Percentiles rank a stretch among this genome's conserved stretches.
These are phyloP conservation scores for Epichloe sibirici DNA, from an alignment of 2,329 filamentous ascomycete species.

Conservation along the genomic window DNA sequence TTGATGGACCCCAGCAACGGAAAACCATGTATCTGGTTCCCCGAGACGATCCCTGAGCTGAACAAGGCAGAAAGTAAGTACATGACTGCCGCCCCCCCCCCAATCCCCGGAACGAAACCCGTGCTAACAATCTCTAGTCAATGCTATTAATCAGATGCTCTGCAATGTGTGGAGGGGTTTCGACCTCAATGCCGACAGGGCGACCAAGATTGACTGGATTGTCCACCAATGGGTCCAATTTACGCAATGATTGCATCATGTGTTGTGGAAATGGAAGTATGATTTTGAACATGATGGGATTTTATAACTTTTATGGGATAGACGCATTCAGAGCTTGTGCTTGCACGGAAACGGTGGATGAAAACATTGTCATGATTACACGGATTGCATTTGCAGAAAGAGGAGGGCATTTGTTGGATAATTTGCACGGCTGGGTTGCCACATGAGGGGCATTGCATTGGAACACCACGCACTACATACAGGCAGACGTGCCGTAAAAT, in stretches of 20 bases:
- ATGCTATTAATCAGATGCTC: not conserved
- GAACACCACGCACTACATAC: too few relatives aligned
- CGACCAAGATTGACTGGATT: not conserved
- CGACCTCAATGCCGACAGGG: not conserved
- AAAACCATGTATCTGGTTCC: not conserved
- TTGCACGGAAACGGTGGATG: too few relatives aligned
- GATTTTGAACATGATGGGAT: too few relatives aligned
- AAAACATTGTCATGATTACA: too few relatives aligned
- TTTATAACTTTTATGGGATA: too few relatives aligned
- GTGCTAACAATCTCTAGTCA: not conserved
- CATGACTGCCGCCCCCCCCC: not conserved
- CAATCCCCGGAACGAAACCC: not conserved
- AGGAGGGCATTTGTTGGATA: too few relatives aligned
- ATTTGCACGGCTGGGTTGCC: not conserved
- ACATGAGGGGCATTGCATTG: too few relatives aligned
- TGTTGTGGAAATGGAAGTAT: not conserved
- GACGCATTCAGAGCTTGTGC: too few relatives aligned
- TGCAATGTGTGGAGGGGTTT: not conserved
- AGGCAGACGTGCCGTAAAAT: too few relatives aligned
- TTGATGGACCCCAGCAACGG: not conserved
- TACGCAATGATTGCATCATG: not conserved
- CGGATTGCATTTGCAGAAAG: too few relatives aligned
- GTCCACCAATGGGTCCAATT: not conserved
- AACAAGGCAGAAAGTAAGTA: not conserved
- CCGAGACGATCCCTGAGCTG: not conserved